Conservation (phyloP, 768 basidiomycete genomes). For the Punctularia strigosozonata region DNA sequence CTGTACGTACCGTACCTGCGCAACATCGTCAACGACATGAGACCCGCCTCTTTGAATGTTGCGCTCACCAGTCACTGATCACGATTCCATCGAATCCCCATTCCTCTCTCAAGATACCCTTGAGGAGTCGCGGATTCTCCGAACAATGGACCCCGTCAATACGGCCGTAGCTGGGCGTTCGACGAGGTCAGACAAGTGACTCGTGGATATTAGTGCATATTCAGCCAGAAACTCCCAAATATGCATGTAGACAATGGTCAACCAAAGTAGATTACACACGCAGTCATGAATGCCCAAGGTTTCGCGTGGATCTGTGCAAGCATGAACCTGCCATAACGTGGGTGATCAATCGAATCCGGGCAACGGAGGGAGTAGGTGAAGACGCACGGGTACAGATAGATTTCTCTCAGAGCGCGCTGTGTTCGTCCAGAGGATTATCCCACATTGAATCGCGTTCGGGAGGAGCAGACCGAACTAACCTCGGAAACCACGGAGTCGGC, state of each 20-base stretch:
- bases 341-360: constrained; percentile 1
- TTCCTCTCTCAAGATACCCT: constrained; percentile 33
- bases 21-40: background rate
- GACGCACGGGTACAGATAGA: constrained; percentile 59
- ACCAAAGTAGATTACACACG: constrained; percentile 24
- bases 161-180: constrained; percentile 28
- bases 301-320: constrained; percentile 50
- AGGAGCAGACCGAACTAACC: too few species aligned
- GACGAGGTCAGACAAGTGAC: too few species aligned
- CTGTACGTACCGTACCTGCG: constrained; percentile 32
- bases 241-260: constrained; percentile 6
- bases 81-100: constrained; percentile 37
- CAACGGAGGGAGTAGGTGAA: background rate
- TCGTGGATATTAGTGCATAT: too few species aligned
- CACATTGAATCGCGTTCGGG: too few species aligned
- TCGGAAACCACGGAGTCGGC: constrained; percentile 53
- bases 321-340: constrained; percentile 39
- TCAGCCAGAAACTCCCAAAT: too few species aligned
- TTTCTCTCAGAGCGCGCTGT: constrained; percentile 55
- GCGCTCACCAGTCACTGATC: constrained; percentile 36
- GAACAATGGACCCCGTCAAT: constrained; percentile 31
- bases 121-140: constrained; percentile 29
- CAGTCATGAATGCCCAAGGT: constrained; percentile 59
- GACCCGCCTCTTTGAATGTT: background rate
- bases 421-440: too few species aligned